These are phyloP conservation scores for Cyberlindnera mrakii DNA, from an alignment of 805 yeast species.

Conservation along the genomic window DNA sequence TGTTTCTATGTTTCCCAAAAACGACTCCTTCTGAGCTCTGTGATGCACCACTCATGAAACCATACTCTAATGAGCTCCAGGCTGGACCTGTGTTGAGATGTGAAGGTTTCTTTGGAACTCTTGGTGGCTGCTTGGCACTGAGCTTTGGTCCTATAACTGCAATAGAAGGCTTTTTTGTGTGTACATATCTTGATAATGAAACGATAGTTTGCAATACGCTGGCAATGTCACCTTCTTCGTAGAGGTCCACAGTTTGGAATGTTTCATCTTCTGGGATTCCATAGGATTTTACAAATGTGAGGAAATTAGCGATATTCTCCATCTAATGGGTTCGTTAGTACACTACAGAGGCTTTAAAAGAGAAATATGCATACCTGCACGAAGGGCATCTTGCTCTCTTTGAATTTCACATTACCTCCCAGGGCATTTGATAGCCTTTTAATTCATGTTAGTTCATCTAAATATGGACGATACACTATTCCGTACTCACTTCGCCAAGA, in stretches of 20 bases:
- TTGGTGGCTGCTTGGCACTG: slow-evolving; percentile 41
- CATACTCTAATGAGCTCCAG: slow-evolving; percentile 59
- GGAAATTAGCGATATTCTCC: slow-evolving; percentile 78
- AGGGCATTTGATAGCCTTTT: slow-evolving; percentile 33
- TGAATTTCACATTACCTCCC: slow-evolving; percentile 38
- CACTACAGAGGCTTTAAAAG: background rate
- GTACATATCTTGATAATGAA: slow-evolving; percentile 65
- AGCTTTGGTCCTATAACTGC: slow-evolving; percentile 57
- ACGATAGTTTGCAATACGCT: slow-evolving; percentile 71
- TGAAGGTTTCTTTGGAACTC: slow-evolving; percentile 49
- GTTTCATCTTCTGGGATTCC: slow-evolving; percentile 80
- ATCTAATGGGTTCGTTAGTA: slow-evolving; percentile 35
- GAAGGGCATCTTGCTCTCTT: slow-evolving; percentile 68
- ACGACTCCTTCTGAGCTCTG: slow-evolving; percentile 48
- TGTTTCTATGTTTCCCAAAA: slow-evolving; percentile 46
- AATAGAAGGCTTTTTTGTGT: slow-evolving; percentile 43
- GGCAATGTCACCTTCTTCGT: slow-evolving; percentile 68
- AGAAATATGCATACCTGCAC: slow-evolving; percentile 28
- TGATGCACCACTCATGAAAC: slow-evolving; percentile 52
- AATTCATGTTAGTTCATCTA: background rate
- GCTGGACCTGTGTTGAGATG: slow-evolving; percentile 27
- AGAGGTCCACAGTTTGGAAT: slow-evolving; percentile 73
- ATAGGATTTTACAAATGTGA: slow-evolving; percentile 50
- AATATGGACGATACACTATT: background rate
- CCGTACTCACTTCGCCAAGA: slow-evolving; percentile 35